Base-by-base conservation (phyloP, 495 filamentous ascomycete genomes). In the Neurospora sp. region DNA sequence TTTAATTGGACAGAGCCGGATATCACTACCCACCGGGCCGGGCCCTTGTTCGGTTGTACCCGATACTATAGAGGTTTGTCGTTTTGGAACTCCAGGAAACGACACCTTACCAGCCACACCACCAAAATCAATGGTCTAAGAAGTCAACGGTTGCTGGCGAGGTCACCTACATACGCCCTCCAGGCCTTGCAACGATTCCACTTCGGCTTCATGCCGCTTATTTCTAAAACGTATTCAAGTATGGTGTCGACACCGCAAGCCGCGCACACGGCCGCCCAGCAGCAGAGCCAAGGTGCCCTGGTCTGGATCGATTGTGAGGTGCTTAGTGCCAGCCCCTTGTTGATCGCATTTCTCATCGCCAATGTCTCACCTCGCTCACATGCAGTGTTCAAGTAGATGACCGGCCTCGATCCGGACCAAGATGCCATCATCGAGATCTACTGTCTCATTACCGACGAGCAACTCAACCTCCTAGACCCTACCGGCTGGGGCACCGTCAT, bases 271-370 rank as follows among this genome's bases (percentile, higher is more conserved):
- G 28, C 24, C 28, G 54, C 54, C 54, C 54, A 66, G 54, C 54
- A 66, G 54, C 66, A 73, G 45, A 39, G 3, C 34, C 72, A 66
- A 39, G 75, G 89, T 73, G 88, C 92, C 31, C 79, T 96, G 38
- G 92, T 95, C 34, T 96, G 93, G 92, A 93, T 97, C 70, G 93
- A 96, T 80, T 96, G 94, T 80, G 93, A 97, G 85, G 92, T 94
- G 81, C 54, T 66, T 66, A 66, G 28, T 66, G 54, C 54, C 54
- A 66, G 28, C 28, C 54, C 54, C 54, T 66, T 66, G 28, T 66
- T 34, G 54, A 34, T 36, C 28, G 28, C 28, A 34, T 66, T 66
- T 66, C 54, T 66, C 54, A 66, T 66, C 13, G 31, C 15, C 54
- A 66, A 31, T 62, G 54, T 66, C 28, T 66, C 54, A 66, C 54